Base-by-base conservation (phyloP, 2,329 filamentous ascomycete species). In the Ophiostoma populinum region DNA sequence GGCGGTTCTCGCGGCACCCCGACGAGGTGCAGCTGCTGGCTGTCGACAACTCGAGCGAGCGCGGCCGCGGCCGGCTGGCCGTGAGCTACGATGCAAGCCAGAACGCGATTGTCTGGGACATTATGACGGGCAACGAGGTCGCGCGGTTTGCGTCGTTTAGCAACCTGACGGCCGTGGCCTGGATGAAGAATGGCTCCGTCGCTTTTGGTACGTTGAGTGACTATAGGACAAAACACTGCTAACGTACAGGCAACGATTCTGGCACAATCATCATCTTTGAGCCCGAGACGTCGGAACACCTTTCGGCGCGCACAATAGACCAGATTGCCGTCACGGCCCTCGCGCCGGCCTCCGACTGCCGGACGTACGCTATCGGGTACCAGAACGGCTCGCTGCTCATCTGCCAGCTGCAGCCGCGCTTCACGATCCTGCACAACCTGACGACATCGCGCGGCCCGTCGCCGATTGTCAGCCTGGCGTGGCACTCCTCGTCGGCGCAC, bases 111-210 rank as follows among this genome's bases (percentile, higher is more conserved):
- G 82, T 95, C 7, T 98, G 90, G 90, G 87, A 98, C 56, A 65
- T 94, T 41, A 74, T 92, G 59, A 92, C 83, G 0, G 90, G 90
- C 32, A 75, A 85, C 40, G 85, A 94, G 55, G 69, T 94, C 39
- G 76, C 87, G 25, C 71, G 86, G n/a, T 95, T 95, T 58, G 76
- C 78, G 17, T 90, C 86, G 0, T 94, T 92, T 50, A 83, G 92
- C 49, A 72, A 80, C 45, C 67, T 95, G 43, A 76, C 75, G 16
- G 77, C 82, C 20, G 87, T 86, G 24, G 67, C 80, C 10, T 98
- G 90, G 83, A 94, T 98, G 86, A 71, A 78, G 29, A 94, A 94
- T 57, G 90, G 90, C 36, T 92, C 93, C 57, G 77, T 98, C 45
- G 87, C 83, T 24, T 95, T 95, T 62, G 90, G 87, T 94, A 65